Base-by-base conservation (phyloP, 805 yeast species). In the Myxozyma udenii region DNA sequence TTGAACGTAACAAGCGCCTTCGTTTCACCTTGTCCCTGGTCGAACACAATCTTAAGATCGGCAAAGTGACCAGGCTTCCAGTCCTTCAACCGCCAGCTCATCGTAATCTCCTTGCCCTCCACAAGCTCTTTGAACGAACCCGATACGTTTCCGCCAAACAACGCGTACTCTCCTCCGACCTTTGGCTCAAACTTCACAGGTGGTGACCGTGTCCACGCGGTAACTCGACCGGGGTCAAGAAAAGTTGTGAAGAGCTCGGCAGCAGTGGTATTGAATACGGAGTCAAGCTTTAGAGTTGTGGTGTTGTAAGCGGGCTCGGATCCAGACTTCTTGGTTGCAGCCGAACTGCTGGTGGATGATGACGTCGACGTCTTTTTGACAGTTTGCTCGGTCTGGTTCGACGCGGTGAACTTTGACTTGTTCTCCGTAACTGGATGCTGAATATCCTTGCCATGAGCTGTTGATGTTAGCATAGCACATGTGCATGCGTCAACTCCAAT, bases 21-120 rank as follows among this genome's bases (percentile, higher is more conserved):
- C 2, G 98, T 93, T 62, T 89, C 97, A 40, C 85, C 78, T n/a
- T 79, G 77, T 25, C 91, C 93, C 66, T 87, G 87, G 51, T 79
- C 79, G 60, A 93, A 78, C 35, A 71, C 74, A 60, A 91, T 77
- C 21, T 74, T 75, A 61, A 93, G 72, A 3, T 74, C 74, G 1
- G 97, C 93, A 66, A 64, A 84, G 67, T 87, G 93, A 33, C 85
- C 95, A n/a, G 71, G 69, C 65, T 84, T 85, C 99, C 99, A 93
- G 62, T 84, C 86, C 39, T 76, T 79, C 58, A 93, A 75, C 68
- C 97, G 79, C 99, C 99, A 93, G 26, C 78, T 70, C 78, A 86
- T 83, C 12, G 74, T 79, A 50, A 93, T 81, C 46, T 71, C 71
- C 61, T 79, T 76, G 65, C 79, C 78, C 48, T 76, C 73, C n/a